Evolutionary conservation across 2,329 filamentous ascomycete genomes (phyloP).

Genomic region (Leptodontidium sp.): DNA sequence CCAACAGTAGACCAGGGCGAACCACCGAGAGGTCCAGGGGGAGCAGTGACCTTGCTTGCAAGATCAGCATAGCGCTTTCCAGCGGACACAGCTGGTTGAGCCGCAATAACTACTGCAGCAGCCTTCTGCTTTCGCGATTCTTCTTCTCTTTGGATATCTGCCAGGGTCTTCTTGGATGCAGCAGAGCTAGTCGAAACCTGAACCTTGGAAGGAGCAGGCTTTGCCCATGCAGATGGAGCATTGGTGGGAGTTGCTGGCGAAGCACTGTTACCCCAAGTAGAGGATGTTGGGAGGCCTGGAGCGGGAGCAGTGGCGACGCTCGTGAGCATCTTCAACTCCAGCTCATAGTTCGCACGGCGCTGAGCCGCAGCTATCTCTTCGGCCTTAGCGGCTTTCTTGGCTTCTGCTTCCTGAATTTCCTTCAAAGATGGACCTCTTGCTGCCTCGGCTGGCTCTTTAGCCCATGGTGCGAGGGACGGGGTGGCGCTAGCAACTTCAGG

Average conservation of each 20-base stretch:
- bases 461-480: constrained; percentile 91
- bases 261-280: constrained; percentile 72
- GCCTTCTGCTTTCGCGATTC: constrained; percentile 82
- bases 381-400: constrained; percentile 87
- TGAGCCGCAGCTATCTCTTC: constrained; percentile 83
- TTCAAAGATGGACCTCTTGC: constrained; percentile 91
- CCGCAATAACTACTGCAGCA: constrained; percentile 54
- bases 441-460: constrained; percentile 78
- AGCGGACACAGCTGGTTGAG: constrained; percentile 53
- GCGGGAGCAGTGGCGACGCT: constrained; percentile 68
- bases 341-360: constrained; percentile 80
- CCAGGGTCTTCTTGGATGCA: constrained; percentile 82
- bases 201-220: constrained; percentile 53
- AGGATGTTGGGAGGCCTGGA: constrained; percentile 83
- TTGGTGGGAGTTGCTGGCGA: constrained; percentile 43
- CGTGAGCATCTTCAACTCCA: constrained; percentile 68
- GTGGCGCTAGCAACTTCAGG: constrained; percentile 64
- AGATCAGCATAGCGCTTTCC: constrained; percentile 96
- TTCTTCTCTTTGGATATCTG: constrained; percentile 97
- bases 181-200: constrained; percentile 46
- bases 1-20: constrained; percentile 94
- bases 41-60: constrained; percentile 73
- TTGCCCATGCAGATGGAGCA: constrained; percentile 55
- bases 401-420: constrained; percentile 96
- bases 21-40: constrained; percentile 54